Evolutionary conservation across 441 rosid species (phyloP), one percentile per base, ranked within the genome.

Genomic region (Erodium texanum): DNA sequence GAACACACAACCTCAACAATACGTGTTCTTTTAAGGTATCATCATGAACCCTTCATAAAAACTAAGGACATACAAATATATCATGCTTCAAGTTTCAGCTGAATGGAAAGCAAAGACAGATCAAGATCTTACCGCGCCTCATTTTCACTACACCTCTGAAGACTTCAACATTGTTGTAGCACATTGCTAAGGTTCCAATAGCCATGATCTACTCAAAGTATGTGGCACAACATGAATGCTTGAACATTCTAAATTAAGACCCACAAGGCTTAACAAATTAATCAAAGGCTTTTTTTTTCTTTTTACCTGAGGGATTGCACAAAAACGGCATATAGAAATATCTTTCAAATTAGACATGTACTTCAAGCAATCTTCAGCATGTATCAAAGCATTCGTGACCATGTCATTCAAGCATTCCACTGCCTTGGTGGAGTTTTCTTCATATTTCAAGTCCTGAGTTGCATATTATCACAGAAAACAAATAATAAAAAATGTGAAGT

Each of bases 161-260:
- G 79, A 95, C 89, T 84, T 92, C 89, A 52, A 89, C 68, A 75
- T 92, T 89, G 87, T 90, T 84, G 82, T 89, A 89, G 84, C 98
- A 89, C 66, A 92, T 64, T 68, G 95, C 92, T 67, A 90, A 82
- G 27, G 99, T 95, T 81, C 96, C 99, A 78, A 92, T 87, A 43
- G 95, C 96, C 97, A 92, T 89, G 74, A 90, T 79, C 99, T 95
- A 75, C 67, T n/a, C n/a, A n/a, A n/a, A n/a, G n/a, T n/a, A n/a
- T n/a, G n/a, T n/a, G n/a, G n/a, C n/a, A n/a, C n/a, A n/a, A n/a
- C n/a, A n/a, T n/a, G n/a, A n/a, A n/a, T n/a, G n/a, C n/a, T n/a
- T n/a, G n/a, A n/a, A n/a, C n/a, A n/a, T n/a, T n/a, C n/a, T n/a
- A n/a, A n/a, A n/a, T n/a, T n/a, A n/a, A n/a, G n/a, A n/a, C n/a